Percentiles rank a stretch among this genome's conserved stretches.
Conservation (phyloP, 352 stramenopile genomes). For the Phytopythium vexans region DNA sequence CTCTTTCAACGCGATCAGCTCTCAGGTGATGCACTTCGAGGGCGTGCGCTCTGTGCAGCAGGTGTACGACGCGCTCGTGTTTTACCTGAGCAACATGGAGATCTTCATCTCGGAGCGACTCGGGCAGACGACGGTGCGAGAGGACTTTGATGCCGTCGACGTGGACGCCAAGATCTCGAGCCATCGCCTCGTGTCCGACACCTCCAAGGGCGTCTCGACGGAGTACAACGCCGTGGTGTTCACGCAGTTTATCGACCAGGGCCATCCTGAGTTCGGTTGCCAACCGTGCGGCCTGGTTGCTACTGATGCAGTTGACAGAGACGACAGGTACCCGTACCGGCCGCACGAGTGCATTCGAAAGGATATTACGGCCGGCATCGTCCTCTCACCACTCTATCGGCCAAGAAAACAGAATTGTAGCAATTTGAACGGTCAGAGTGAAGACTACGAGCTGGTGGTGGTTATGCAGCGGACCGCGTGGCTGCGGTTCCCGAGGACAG, state of each 20-base stretch:
- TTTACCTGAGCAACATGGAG: slow-evolving; percentile 35
- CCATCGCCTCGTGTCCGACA: slow-evolving; percentile 25
- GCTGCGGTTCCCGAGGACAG: slow-evolving; percentile 13
- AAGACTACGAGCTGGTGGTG: slow-evolving; percentile 21
- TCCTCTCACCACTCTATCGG: slow-evolving; percentile 17
- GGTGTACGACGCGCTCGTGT: slow-evolving; percentile 34
- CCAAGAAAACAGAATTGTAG: slow-evolving; percentile 8
- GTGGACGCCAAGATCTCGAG: slow-evolving; percentile 20
- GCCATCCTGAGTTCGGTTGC: not conserved
- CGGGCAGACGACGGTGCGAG: slow-evolving; percentile 33
- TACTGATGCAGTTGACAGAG: slow-evolving; percentile 20
- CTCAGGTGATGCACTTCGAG: slow-evolving; percentile 27
- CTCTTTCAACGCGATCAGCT: slow-evolving; percentile 23
- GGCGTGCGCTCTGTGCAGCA: slow-evolving; percentile 17
- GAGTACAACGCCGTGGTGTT: slow-evolving; percentile 8
- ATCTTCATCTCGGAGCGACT: slow-evolving; percentile 38
- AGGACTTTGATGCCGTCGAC: slow-evolving; percentile 27
- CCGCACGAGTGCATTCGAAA: slow-evolving; percentile 18
- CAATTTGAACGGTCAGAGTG: not conserved
- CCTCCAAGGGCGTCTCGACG: slow-evolving; percentile 5
- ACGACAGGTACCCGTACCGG: slow-evolving; percentile 27
- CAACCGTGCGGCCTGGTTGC: slow-evolving; percentile 7
- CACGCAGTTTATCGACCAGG: slow-evolving; percentile 3
- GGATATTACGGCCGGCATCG: slow-evolving; percentile 16
- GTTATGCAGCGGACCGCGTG: slow-evolving; percentile 30